These are phyloP conservation scores for Citrus hindsii DNA, from an alignment of 345 rosid species.

Conservation along the genomic window DNA sequence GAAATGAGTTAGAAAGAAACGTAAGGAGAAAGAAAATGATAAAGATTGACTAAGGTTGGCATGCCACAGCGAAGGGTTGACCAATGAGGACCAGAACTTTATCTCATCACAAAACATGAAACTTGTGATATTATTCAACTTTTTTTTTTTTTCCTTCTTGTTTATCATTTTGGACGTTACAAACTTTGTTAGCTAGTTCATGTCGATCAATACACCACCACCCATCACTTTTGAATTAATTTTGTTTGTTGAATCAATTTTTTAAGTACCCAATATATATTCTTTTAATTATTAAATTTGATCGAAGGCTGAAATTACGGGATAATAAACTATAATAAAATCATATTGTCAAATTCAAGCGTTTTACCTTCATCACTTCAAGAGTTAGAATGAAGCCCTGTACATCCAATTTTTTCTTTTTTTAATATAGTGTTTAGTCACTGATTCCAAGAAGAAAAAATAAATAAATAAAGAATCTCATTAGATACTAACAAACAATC, in stretches of 20 bases:
- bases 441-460: background rate
- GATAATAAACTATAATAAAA: too few species aligned
- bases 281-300: background rate
- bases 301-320: too few species aligned
- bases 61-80: background rate
- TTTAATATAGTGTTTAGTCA: too few species aligned
- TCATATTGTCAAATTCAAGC: too few species aligned
- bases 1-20: background rate
- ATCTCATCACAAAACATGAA: background rate
- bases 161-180: background rate
- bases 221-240: background rate
- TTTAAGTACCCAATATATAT: background rate
- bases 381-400: too few species aligned
- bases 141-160: background rate
- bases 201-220: background rate
- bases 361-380: too few species aligned
- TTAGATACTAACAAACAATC: too few species aligned
- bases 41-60: background rate
- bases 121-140: background rate
- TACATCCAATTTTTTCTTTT: too few species aligned
- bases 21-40: background rate
- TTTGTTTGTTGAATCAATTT: background rate
- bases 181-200: background rate
- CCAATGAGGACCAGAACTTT: constrained; percentile 7
- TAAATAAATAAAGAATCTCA: background rate